A percentile compares a stretch with the other conserved stretches of the same genome.
Evolutionary conservation across 2,329 filamentous ascomycete genomes (phyloP).

Genomic region (Pseudogymnoascus sp.): DNA sequence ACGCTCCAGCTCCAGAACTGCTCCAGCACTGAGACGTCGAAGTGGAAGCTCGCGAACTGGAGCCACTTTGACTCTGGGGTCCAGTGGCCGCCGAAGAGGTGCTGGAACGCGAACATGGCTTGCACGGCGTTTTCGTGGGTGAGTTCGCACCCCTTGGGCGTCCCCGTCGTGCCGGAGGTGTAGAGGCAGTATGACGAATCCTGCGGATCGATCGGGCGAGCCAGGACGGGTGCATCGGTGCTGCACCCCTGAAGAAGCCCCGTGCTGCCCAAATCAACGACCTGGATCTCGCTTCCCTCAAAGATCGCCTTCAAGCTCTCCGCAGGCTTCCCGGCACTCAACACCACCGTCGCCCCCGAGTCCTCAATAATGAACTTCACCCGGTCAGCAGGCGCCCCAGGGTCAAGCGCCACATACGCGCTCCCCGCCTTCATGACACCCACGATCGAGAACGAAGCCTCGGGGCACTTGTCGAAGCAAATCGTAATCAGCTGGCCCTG

Average conservation of each 20-base stretch:
- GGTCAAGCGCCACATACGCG: slow-evolving; percentile 33
- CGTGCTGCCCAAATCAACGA: slow-evolving; percentile 24
- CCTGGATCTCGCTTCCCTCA: slow-evolving; percentile 13
- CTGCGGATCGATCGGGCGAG: slow-evolving; percentile 17
- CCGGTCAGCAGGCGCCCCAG: slow-evolving; percentile 28
- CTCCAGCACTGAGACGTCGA: slow-evolving; percentile 87
- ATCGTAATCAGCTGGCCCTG: slow-evolving; percentile 42
- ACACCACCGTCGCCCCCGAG: slow-evolving; percentile 54
- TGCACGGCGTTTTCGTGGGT: slow-evolving; percentile 86
- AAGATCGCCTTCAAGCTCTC: slow-evolving; percentile 29
- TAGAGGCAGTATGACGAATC: slow-evolving; percentile 29
- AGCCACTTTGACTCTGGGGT: slow-evolving; percentile 64
- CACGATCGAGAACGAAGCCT: slow-evolving; percentile 30
- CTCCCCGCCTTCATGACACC: slow-evolving; percentile 31
- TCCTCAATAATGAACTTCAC: slow-evolving; percentile 41
- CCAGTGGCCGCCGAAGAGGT: slow-evolving; percentile 71
- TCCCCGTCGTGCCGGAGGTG: slow-evolving; percentile 32
- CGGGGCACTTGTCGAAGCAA: slow-evolving; percentile 32
- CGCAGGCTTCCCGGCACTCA: slow-evolving; percentile 46
- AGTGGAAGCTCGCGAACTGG: slow-evolving; percentile 91
- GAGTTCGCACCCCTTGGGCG: slow-evolving; percentile 56
- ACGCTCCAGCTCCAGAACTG: slow-evolving; percentile 96
- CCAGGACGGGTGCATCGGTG: slow-evolving; percentile 20
- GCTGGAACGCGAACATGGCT: slow-evolving; percentile 78
- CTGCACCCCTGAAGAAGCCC: slow-evolving; percentile 12